Percentiles rank a stretch among this genome's conserved stretches.
Conservation (phyloP, 129 eudicot genomes). For the Glebionis coronaria region DNA sequence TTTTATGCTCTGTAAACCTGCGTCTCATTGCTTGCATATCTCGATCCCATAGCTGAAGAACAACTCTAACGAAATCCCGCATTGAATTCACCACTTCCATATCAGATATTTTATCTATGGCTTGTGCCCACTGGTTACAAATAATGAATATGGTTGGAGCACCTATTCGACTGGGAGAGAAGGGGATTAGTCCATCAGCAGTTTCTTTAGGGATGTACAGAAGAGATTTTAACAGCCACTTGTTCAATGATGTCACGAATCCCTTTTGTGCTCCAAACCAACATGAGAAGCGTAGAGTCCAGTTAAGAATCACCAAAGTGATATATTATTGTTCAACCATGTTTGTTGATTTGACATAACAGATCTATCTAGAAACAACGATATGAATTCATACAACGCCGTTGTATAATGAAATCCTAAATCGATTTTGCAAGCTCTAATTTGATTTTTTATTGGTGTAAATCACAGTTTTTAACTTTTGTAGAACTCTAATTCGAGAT, state of each 20-base stretch:
- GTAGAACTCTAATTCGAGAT: too few species aligned
- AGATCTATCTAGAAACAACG: too few species aligned
- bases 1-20: conserved; percentile 49
- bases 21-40: conserved; percentile 73
- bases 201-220: too few species aligned
- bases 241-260: conserved; percentile 64
- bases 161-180: conserved; percentile 91
- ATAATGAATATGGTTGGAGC: too few species aligned
- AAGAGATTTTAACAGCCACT: conserved; percentile 82
- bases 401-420: too few species aligned
- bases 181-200: conserved; percentile 81
- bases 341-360: too few species aligned
- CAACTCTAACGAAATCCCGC: conserved; percentile 65
- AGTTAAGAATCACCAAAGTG: too few species aligned
- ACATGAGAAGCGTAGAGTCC: conserved; percentile 70
- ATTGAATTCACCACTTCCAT: conserved; percentile 73
- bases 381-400: too few species aligned
- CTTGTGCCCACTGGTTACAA: too few species aligned
- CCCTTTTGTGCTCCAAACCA: conserved; percentile 87
- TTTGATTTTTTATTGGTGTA: too few species aligned
- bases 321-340: conserved; percentile 60
- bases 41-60: conserved; percentile 76
- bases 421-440: too few species aligned
- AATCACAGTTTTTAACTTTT: too few species aligned
- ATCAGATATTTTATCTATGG: conserved; percentile 69